Evolutionary conservation across 2,329 filamentous ascomycete species (phyloP).

Genomic region (Lachnum nothofagi): DNA sequence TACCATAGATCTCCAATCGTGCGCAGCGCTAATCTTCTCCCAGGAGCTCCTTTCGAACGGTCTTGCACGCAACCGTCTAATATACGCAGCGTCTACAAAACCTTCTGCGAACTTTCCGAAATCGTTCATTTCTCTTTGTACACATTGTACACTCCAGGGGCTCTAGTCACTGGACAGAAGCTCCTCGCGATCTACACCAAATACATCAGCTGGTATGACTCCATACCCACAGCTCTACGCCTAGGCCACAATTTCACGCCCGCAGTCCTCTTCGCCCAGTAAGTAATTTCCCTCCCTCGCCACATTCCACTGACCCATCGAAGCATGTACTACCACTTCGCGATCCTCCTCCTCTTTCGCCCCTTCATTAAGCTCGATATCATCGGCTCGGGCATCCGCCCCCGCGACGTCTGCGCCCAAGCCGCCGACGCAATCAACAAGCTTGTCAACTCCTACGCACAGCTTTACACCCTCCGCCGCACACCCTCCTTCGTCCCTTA

Average conservation of each 20-base stretch:
- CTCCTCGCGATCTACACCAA: constrained; percentile 61
- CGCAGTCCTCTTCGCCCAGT: constrained; percentile 70
- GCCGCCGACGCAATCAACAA: constrained; percentile 33
- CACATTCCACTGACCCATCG: too few relatives aligned
- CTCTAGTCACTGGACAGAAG: constrained; percentile 57
- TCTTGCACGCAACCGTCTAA: constrained; percentile 60
- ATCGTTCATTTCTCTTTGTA: constrained; percentile 58
- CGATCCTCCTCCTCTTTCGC: constrained; percentile 67
- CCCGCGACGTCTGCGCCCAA: constrained; percentile 31
- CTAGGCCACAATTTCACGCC: constrained; percentile 67
- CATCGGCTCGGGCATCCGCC: constrained; percentile 24
- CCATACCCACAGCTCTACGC: constrained; percentile 58
- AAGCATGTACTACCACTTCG: constrained; percentile 67
- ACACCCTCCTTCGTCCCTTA: constrained; percentile 33
- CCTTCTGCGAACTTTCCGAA: constrained; percentile 68
- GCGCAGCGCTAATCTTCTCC: constrained; percentile 3
- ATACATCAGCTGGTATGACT: constrained; percentile 67
- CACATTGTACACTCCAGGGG: constrained; percentile 65
- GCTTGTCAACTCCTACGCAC: constrained; percentile 30
- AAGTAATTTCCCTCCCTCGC: constrained; percentile 36
- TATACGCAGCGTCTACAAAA: constrained; percentile 62
- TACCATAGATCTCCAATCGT: neutral
- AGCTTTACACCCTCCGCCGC: constrained; percentile 30
- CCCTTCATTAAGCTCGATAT: constrained; percentile 45
- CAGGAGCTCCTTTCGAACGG: constrained; percentile 47